Base-by-base conservation (phyloP, 2,329 filamentous ascomycete genomes). In the Aspergillus pseudonomiae region DNA sequence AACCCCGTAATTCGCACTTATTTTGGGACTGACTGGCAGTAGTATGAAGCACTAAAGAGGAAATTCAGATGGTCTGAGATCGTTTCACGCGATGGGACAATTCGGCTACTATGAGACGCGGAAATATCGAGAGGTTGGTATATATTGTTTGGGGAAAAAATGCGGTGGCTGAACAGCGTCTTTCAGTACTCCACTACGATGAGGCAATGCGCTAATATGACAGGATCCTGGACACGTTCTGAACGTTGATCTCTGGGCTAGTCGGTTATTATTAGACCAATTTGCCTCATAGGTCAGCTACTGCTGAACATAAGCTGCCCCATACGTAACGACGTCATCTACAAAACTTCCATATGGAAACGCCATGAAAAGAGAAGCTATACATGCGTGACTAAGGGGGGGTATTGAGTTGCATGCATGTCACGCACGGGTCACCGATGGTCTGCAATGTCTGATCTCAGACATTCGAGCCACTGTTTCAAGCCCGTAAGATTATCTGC, bases 121-220 rank as follows among this genome's bases (percentile, higher is more conserved):
- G 57, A 63, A 68, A 66, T 66, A 66, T 67, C 36, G 62, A 63
- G 66, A 70, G 68, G 69, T 61, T 68, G 68, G 68, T 59, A 59
- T 63, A 57, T 64, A 64, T 52, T 32, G 58, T 45, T 53, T 48
- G 61, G 39, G 41, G 21, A 28, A 57, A 56, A 77, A 77, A 73
- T 69, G 70, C 67, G 73, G 74, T 76, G 74, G 75, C 74, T 77
- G 74, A 72, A 73, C 66, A 59, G 65, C 68, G 65, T 53, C 62
- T 59, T 58, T 59, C 63, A 48, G 54, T 62, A 66, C 66, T 73
- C 70, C 69, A 73, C 68, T 60, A 43, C 36, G 53, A 36, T 41
- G 54, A 65, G 61, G 62, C 54, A 62, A 48, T 30, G 46, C 53
- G 26, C 53, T 32, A 60, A 39, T 55, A 41, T 55, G 52, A 55